A percentile compares a stretch with the other conserved stretches of the same genome.
phyloP scores from a whole-genome alignment of 1,284 basidiomycete species.

The Meripilus lineatus region DNA sequence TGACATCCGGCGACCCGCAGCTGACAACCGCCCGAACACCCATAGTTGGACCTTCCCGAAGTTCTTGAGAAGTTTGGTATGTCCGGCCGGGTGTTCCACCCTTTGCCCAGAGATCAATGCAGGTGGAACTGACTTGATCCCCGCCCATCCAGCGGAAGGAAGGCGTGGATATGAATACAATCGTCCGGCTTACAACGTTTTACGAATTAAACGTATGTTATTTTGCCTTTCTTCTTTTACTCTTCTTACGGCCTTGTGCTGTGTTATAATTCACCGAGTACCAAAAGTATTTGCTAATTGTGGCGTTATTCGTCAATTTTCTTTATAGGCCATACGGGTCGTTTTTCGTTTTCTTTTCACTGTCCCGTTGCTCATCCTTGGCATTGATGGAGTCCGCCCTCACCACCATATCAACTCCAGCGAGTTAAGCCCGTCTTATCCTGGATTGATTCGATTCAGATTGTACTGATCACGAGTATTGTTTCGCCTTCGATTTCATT shows the following conservation, averaged over 20 bases:
- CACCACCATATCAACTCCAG: conserved; percentile 62
- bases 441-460: no score
- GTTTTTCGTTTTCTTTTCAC: conserved; percentile 67
- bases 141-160: conserved; percentile 38
- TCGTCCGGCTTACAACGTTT: conserved; percentile 70
- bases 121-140: neutral
- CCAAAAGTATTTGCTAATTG: no score
- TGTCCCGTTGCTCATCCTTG: conserved; percentile 57
- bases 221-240: neutral
- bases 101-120: conserved; percentile 1
- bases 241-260: no score
- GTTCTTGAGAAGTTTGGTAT: conserved; percentile 57
- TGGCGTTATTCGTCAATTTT: neutral
- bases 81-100: no score
- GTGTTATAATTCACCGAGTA: no score
- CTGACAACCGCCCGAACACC: neutral
- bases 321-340: conserved; percentile 55
- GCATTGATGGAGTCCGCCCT: conserved; percentile 57
- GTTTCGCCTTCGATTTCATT: neutral
- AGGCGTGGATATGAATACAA: conserved; percentile 55
- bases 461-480: neutral
- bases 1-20: neutral
- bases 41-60: conserved; percentile 56
- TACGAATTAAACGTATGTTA: conserved; percentile 71
- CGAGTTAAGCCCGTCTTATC: conserved; percentile 28